Percentiles rank a stretch among this genome's conserved stretches.
phyloP scores from a whole-genome alignment of 2,329 filamentous ascomycete species.

The Trichoderma brevicompactum region DNA sequence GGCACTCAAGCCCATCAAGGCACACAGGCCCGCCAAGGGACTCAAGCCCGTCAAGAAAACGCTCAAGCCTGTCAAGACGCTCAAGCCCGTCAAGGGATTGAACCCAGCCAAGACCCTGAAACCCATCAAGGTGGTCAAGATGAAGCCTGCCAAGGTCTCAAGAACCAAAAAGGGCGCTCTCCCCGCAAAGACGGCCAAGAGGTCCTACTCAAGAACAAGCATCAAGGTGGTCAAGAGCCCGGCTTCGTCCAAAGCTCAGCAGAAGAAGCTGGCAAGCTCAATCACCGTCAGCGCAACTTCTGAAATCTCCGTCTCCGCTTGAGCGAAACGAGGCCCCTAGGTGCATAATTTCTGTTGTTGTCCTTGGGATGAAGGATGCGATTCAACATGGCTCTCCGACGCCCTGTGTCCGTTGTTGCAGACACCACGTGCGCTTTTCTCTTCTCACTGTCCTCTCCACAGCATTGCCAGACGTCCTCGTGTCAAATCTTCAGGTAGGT shows the following conservation, averaged over 20 bases:
- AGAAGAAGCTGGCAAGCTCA: not conserved
- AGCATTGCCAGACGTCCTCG: not conserved
- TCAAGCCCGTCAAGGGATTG: constrained; percentile 8
- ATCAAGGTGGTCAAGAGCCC: constrained; percentile 10
- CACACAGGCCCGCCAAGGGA: not conserved
- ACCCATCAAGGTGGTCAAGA: not conserved
- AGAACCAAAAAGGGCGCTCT: not conserved
- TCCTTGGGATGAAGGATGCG: not conserved
- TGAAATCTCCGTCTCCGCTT: not conserved
- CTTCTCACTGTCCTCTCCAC: not conserved
- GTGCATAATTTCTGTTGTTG: not conserved
- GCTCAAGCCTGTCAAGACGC: not conserved
- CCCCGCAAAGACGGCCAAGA: not conserved
- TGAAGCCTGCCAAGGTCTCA: not conserved
- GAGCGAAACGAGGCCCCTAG: not conserved
- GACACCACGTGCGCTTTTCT: not conserved
- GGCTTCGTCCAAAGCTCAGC: not conserved
- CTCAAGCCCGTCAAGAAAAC: constrained; percentile 8
- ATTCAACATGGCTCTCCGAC: constrained; percentile 6
- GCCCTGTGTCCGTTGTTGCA: not conserved
- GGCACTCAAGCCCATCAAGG: constrained; percentile 6
- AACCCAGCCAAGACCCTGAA: not conserved
- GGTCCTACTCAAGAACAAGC: not conserved
- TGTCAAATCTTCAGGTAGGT: not conserved
- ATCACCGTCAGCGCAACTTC: constrained; percentile 15